phyloP scores from a whole-genome alignment of 768 basidiomycete species.

The Tephrocybe sp. region DNA sequence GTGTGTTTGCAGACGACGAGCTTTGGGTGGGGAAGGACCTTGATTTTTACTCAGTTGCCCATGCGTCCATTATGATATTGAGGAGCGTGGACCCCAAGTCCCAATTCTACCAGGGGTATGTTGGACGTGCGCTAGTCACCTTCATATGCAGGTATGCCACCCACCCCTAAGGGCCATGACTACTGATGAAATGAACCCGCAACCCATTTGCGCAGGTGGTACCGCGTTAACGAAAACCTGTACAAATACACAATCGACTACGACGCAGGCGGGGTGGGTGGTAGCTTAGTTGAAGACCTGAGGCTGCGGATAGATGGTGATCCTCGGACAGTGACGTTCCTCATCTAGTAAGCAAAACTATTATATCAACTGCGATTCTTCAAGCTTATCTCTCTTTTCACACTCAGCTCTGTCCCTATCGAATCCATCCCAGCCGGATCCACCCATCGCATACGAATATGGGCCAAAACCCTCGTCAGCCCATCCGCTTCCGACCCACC shows the following conservation, averaged over 20 bases:
- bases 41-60: conserved; percentile 54
- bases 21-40: conserved; percentile 67
- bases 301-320: conserved; percentile 53
- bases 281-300: conserved; percentile 49
- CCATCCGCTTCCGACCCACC: conserved; percentile 26
- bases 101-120: conserved; percentile 51
- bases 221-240: conserved; percentile 34
- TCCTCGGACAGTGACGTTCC: conserved; percentile 49
- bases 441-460: conserved; percentile 61
- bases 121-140: conserved; percentile 55
- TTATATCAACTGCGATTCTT: background rate
- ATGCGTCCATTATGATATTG: conserved; percentile 54
- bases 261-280: conserved; percentile 61
- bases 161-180: background rate
- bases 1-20: conserved; percentile 61
- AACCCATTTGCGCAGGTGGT: conserved; percentile 42
- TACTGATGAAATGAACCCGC: background rate
- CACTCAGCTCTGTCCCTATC: conserved; percentile 48
- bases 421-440: conserved; percentile 52
- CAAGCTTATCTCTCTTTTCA: conserved; percentile 7
- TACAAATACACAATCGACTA: conserved; percentile 63
- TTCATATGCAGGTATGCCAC: conserved; percentile 49
- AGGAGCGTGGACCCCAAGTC: conserved; percentile 39
- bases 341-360: conserved; percentile 54
- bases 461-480: conserved; percentile 50